These are phyloP conservation scores for Hibiscus trionum DNA, from an alignment of 345 rosid genomes.

Conservation along the genomic window DNA sequence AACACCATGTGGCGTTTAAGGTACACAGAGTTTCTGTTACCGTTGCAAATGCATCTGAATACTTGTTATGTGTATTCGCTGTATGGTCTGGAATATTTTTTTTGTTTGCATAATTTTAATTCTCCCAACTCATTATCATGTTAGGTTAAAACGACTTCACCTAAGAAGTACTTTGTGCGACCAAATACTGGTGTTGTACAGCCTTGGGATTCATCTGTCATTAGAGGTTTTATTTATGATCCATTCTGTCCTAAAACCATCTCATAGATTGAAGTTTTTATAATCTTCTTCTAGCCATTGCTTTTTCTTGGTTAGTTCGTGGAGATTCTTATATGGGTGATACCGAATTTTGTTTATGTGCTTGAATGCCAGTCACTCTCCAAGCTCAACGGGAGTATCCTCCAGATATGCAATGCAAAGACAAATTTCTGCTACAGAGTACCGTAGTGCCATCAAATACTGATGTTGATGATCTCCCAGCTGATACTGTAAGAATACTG, in stretches of 20 bases:
- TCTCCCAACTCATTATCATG: background rate
- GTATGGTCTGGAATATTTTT: background rate
- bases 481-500: conserved; percentile 62
- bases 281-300: background rate
- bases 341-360: conserved; percentile 4
- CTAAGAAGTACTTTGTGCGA: conserved; percentile 94
- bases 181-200: conserved; percentile 86
- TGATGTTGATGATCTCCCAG: conserved; percentile 85
- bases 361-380: conserved; percentile 61
- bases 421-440: conserved; percentile 92
- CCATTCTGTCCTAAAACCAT: background rate
- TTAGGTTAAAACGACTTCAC: conserved; percentile 96
- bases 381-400: conserved; percentile 85
- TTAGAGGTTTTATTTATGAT: conserved; percentile 49
- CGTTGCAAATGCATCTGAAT: background rate
- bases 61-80: background rate
- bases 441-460: conserved; percentile 65
- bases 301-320: background rate
- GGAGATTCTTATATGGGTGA: background rate
- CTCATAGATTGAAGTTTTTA: background rate
- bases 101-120: conserved; percentile 1
- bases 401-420: conserved; percentile 91
- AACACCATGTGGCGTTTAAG: conserved; percentile 73
- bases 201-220: conserved; percentile 69
- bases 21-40: conserved; percentile 21